Evolutionary conservation across 2,329 filamentous ascomycete genomes (phyloP).

Genomic region (Pseudopithomyces maydicus): DNA sequence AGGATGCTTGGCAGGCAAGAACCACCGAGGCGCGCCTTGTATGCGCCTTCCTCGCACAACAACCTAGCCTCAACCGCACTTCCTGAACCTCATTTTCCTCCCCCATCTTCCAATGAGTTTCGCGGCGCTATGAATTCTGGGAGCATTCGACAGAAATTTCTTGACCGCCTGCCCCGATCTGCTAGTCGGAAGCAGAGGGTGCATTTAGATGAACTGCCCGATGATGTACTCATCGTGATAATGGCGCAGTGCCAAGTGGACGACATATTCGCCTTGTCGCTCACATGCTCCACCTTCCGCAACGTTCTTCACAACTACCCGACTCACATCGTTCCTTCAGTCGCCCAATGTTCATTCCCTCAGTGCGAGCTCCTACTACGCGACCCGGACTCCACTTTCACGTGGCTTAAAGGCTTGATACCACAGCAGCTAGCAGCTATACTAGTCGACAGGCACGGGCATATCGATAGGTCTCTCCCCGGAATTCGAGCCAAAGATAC

Average conservation of each 20-base stretch:
- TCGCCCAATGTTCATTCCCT: conserved; percentile 34
- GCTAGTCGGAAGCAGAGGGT: conserved; percentile 7
- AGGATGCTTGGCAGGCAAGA: no score
- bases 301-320: conserved; percentile 31
- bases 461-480: conserved; percentile 23
- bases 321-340: conserved; percentile 31
- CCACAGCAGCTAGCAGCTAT: conserved; percentile 35
- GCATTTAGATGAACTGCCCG: conserved; percentile 26
- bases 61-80: background rate
- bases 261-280: conserved; percentile 28
- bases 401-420: conserved; percentile 34
- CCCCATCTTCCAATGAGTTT: background rate
- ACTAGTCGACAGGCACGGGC: conserved; percentile 34
- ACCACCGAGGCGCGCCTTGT: no score
- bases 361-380: conserved; percentile 21
- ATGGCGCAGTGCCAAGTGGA: conserved; percentile 34
- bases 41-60: no score
- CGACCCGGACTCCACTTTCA: conserved; percentile 14
- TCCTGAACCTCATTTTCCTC: no score
- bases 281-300: conserved; percentile 24
- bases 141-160: background rate
- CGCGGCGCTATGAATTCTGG: background rate
- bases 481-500: conserved; percentile 37
- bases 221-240: conserved; percentile 38
- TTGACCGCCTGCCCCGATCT: background rate